A percentile compares a stretch with the other conserved stretches of the same genome.
Conservation (phyloP, 129 eudicot genomes). For the Centaurea solstitialis region DNA sequence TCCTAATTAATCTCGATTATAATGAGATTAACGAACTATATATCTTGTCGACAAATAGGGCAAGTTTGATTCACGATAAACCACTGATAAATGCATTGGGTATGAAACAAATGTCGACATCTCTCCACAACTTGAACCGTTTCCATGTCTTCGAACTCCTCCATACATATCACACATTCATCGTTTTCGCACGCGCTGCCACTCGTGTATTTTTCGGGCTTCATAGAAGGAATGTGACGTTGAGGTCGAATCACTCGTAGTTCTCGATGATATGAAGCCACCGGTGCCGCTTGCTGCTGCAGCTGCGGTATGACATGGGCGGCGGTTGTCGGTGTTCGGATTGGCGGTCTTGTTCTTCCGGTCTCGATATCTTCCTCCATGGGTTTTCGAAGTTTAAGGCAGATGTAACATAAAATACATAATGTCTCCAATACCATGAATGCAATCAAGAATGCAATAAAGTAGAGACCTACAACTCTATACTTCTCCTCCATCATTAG, state of each 20-base stretch:
- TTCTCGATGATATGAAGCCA: not conserved
- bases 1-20: too few relatives aligned
- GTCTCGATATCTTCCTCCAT: not conserved
- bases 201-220: not conserved
- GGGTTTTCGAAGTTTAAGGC: too few relatives aligned
- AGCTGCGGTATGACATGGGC: not conserved
- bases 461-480: too few relatives aligned
- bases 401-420: too few relatives aligned
- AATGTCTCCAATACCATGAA: too few relatives aligned
- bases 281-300: not conserved
- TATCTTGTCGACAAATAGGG: not conserved
- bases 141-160: not conserved
- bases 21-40: not conserved
- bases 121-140: not conserved
- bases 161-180: not conserved
- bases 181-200: not conserved
- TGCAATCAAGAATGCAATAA: too few relatives aligned
- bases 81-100: not conserved
- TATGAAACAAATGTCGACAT: conserved; percentile 1
- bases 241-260: not conserved
- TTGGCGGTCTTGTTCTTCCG: not conserved
- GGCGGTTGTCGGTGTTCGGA: not conserved
- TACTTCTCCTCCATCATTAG: too few relatives aligned
- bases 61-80: not conserved
- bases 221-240: not conserved